Evolutionary conservation across 2,329 filamentous ascomycete species (phyloP).

Genomic region (Colletotrichum sp.): DNA sequence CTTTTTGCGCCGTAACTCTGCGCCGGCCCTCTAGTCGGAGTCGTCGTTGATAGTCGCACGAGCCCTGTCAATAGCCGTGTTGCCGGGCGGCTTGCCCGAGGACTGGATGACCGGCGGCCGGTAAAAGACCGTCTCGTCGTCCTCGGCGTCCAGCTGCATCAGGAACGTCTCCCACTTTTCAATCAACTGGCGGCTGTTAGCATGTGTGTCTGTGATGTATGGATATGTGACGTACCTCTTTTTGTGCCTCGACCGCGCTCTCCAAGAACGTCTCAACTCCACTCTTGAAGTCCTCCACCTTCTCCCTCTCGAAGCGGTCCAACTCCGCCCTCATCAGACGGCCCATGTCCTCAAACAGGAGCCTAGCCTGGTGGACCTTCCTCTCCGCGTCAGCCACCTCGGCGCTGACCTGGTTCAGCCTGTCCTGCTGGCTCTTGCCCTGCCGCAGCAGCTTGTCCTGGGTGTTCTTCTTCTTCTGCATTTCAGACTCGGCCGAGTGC

Average conservation of each 20-base stretch:
- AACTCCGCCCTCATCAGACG: conserved; percentile 88
- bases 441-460: conserved; percentile 97
- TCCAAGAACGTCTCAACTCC: conserved; percentile 98
- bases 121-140: conserved; percentile 76
- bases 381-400: conserved; percentile 96
- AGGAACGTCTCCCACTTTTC: conserved; percentile 99
- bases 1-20: conserved; percentile 4
- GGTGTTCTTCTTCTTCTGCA: conserved; percentile 85
- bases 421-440: conserved; percentile 94
- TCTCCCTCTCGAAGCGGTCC: conserved; percentile 93
- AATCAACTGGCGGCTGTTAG: conserved; percentile 51
- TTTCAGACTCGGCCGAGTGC: conserved; percentile 88
- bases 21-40: conserved; percentile 52
- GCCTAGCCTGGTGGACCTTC: conserved; percentile 85
- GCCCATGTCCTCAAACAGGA: conserved; percentile 98
- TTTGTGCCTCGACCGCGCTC: conserved; percentile 96
- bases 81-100: conserved; percentile 53
- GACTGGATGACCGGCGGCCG: conserved; percentile 63
- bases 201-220: background rate
- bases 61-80: conserved; percentile 66
- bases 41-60: conserved; percentile 65
- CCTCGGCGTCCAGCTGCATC: conserved; percentile 92
- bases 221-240: conserved; percentile 71
- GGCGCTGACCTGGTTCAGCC: conserved; percentile 87
- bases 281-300: conserved; percentile 99